Conservation (phyloP, 768 basidiomycete species). For the Russula sp. region DNA sequence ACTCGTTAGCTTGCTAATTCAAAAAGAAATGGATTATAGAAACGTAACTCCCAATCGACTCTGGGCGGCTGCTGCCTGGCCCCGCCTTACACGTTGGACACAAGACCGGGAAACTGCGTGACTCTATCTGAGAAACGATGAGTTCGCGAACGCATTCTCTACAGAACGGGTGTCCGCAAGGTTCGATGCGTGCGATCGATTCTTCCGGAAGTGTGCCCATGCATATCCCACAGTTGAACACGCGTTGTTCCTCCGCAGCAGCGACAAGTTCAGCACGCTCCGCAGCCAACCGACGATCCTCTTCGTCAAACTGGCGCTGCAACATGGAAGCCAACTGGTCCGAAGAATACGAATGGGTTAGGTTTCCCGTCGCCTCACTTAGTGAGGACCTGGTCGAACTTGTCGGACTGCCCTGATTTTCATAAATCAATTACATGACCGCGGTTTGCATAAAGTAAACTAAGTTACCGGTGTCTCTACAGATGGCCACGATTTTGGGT, state of each 20-base stretch:
- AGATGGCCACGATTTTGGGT: conserved; percentile 1
- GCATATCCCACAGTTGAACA: conserved; percentile 56
- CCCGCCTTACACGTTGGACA: conserved; percentile 54
- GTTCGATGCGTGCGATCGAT: conserved; percentile 41
- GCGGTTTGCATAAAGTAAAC: neutral
- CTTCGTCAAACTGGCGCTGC: conserved; percentile 18
- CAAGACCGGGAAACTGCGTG: conserved; percentile 54
- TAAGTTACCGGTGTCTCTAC: too few species aligned
- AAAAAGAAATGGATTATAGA: neutral
- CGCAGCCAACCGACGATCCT: conserved; percentile 13
- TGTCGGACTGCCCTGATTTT: neutral
- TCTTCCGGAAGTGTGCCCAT: conserved; percentile 48
- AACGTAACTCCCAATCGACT: conserved; percentile 38
- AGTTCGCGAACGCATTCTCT: conserved; percentile 48
- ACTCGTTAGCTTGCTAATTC: neutral
- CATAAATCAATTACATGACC: neutral
- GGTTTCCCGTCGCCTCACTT: neutral
- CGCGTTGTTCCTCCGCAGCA: neutral
- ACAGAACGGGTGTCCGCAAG: conserved; percentile 55
- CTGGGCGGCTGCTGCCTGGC: conserved; percentile 7
- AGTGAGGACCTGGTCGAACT: neutral
- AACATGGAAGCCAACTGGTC: conserved; percentile 7
- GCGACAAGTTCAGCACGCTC: conserved; percentile 16
- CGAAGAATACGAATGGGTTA: neutral
- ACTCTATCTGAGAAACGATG: conserved; percentile 48